Conservation (phyloP, 192 early-diverging fungal species). For the Coemansia sp. region DNA sequence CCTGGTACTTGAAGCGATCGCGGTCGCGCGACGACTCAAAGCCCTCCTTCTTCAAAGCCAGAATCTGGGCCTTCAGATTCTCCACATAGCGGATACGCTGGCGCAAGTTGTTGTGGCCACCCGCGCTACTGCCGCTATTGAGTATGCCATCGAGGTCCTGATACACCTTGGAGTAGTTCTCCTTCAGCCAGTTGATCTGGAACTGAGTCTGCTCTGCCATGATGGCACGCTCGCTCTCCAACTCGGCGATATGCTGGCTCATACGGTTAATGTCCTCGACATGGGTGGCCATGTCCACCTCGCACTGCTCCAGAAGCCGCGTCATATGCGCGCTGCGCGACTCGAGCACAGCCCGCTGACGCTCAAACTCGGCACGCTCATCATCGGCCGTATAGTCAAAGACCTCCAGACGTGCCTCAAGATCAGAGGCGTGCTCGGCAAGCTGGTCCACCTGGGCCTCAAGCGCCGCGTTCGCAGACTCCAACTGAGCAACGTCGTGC, state of each 20-base stretch:
- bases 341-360: slow-evolving; percentile 9
- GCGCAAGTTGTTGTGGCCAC: slow-evolving; percentile 35
- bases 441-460: slow-evolving; percentile 3
- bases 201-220: slow-evolving; percentile 42
- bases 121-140: slow-evolving; percentile 19
- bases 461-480: slow-evolving; percentile 10
- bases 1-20: slow-evolving; percentile 21
- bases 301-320: slow-evolving; percentile 32
- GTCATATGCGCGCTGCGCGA: slow-evolving; percentile 11
- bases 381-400: slow-evolving; percentile 17
- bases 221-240: slow-evolving; percentile 38
- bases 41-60: slow-evolving; percentile 36
- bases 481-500: slow-evolving; percentile 1
- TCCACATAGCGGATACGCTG: slow-evolving; percentile 47
- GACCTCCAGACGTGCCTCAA: slow-evolving; percentile 26
- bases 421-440: slow-evolving; percentile 6
- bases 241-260: slow-evolving; percentile 29
- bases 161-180: slow-evolving; percentile 41
- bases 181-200: slow-evolving; percentile 48
- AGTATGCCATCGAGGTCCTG: slow-evolving; percentile 31
- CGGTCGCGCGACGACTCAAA: slow-evolving; percentile 29
- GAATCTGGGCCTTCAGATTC: slow-evolving; percentile 33
- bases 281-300: slow-evolving; percentile 32
- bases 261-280: slow-evolving; percentile 20
- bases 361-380: slow-evolving; percentile 17